Evolutionary conservation across 1,139 yeast genomes (phyloP).

Genomic region (Lodderomyces beijingensis): DNA sequence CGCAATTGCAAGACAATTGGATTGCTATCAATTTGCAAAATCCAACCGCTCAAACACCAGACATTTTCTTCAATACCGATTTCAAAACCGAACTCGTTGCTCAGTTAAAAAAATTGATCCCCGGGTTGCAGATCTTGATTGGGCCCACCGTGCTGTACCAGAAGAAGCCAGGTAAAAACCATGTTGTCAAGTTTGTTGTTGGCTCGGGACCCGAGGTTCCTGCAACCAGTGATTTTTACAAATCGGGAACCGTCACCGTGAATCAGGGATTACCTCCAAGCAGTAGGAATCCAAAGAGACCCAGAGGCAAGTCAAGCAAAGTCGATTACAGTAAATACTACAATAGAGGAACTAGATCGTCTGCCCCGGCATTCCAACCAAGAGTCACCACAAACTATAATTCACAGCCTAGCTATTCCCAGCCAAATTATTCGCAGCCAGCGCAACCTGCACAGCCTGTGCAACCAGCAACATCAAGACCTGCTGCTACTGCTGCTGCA

Average conservation of each 20-base stretch:
- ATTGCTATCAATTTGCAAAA: slow-evolving; percentile 61
- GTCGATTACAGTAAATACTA: slow-evolving; percentile 45
- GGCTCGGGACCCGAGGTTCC: slow-evolving; percentile 56
- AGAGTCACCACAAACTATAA: slow-evolving; percentile 7
- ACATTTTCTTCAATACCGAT: slow-evolving; percentile 70
- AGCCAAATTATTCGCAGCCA: slow-evolving; percentile 9
- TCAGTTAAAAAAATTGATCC: slow-evolving; percentile 62
- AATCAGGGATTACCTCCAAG: slow-evolving; percentile 74
- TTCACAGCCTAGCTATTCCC: slow-evolving; percentile 17
- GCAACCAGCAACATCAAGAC: slow-evolving; percentile 15
- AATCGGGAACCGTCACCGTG: slow-evolving; percentile 84
- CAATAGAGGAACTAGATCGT: slow-evolving; percentile 26
- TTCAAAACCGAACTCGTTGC: slow-evolving; percentile 90
- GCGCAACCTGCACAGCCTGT: slow-evolving; percentile 10
- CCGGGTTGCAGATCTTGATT: slow-evolving; percentile 57
- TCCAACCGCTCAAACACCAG: slow-evolving; percentile 60
- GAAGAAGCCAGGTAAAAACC: slow-evolving; percentile 85
- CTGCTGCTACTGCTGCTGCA: slow-evolving; percentile 7
- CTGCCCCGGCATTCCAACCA: slow-evolving; percentile 8
- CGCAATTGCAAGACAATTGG: slow-evolving; percentile 91
- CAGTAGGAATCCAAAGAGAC: slow-evolving; percentile 68
- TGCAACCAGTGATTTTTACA: slow-evolving; percentile 65
- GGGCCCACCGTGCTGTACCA: slow-evolving; percentile 76
- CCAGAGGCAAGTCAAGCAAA: slow-evolving; percentile 40
- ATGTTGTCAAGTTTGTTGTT: slow-evolving; percentile 63